These are phyloP conservation scores for Diutina rugosa DNA, from an alignment of 1,139 yeast genomes.

Conservation along the genomic window DNA sequence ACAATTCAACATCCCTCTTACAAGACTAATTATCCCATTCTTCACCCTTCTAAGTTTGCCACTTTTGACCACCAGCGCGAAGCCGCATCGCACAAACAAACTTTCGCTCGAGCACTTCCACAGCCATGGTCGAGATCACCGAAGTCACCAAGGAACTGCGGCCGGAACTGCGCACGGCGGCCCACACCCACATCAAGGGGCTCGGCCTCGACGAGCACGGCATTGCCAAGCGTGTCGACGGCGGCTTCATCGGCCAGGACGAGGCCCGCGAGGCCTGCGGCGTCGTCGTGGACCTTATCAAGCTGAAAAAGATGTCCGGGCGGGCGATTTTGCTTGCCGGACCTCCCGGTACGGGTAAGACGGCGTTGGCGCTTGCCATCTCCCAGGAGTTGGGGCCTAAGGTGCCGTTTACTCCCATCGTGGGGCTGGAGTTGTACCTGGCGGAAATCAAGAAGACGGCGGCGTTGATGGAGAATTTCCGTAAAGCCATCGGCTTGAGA, in stretches of 20 bases:
- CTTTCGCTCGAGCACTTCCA: neutral
- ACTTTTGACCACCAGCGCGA: neutral
- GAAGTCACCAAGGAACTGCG: constrained; percentile 56
- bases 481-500: constrained; percentile 92
- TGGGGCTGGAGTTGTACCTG: constrained; percentile 89
- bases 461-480: constrained; percentile 91
- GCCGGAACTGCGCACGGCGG: constrained; percentile 76
- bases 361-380: constrained; percentile 90
- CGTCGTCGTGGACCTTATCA: constrained; percentile 84
- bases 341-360: constrained; percentile 97
- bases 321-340: constrained; percentile 94
- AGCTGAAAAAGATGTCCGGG: constrained; percentile 88
- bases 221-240: constrained; percentile 70
- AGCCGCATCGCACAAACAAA: neutral
- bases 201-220: constrained; percentile 91
- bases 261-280: constrained; percentile 98
- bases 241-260: constrained; percentile 91
- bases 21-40: no score
- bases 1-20: no score
- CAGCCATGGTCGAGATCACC: constrained; percentile 64
- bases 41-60: no score
- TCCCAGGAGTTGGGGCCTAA: constrained; percentile 97
- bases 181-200: constrained; percentile 95
- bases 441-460: constrained; percentile 97
- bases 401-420: constrained; percentile 96